Evolutionary conservation across 805 yeast genomes (phyloP), one percentile per base, ranked within the genome.

Genomic region (Kregervanrija delftensis): DNA sequence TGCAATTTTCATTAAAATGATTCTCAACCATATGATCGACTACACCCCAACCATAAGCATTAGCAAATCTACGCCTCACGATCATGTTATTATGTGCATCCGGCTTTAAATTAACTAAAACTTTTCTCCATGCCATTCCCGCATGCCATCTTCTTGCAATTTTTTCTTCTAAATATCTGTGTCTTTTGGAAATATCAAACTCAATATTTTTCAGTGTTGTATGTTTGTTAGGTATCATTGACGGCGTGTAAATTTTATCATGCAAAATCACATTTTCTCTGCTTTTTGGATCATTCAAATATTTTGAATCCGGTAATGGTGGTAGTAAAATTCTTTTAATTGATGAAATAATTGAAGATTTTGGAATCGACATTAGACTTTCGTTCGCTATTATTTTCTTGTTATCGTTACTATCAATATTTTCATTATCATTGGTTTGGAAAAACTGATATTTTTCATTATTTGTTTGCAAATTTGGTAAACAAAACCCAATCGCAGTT

Each of bases 81-180:
- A 87, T 73, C 30, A 93, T 89, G 57, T 89, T 91, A 57, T 91
- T 91, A 59, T 91, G 99, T 0, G 99, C 96, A 61, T 91, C 99
- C 0, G 97, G 96, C 51, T 80, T 76, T 50, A 93, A 66, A 37
- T 79, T 79, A 1, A 90, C 96, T 28, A 93, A 65, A 3, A 93
- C 96, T 63, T 91, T 91, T 37, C 97, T 69, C 99, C 99, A 91
- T 12, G 77, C 63, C 83, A 88, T 76, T 10, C 76, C 79, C 46
- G 76, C 72, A 58, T 91, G 98, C 83, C 96, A 93, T 39, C 81
- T 78, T 35, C 96, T 68, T 0, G 99, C 99, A 42, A 93, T 83
- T 44, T 76, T 73, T 52, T 93, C 98, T 56, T 84, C 91, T 15
- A 73, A 57, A 35, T 67, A 62, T 50, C 72, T 74, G 39, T 72